Base-by-base conservation (phyloP, 2,329 filamentous ascomycete genomes). In the Colletotrichum sp. region DNA sequence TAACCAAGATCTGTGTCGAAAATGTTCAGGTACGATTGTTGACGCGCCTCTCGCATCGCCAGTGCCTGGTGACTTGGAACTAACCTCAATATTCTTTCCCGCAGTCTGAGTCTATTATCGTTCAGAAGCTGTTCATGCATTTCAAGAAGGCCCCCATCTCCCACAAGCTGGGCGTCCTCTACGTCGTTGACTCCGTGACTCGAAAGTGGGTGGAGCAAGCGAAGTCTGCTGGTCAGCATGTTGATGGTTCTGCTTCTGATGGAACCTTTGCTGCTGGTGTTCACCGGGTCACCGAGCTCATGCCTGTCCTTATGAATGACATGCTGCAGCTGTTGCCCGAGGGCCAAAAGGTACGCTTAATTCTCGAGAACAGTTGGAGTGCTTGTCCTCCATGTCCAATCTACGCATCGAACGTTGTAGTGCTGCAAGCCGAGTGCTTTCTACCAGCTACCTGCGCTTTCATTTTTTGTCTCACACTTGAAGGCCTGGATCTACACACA, bases 111-210 rank as follows among this genome's bases (percentile, higher is more conserved):
- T 97, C 95, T 71, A 93, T 96, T 81, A 93, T 99, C 83, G 95
- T 99, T 81, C 96, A 98, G 85, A 98, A 98, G 85, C 94, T 99
- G 83, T 98, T 95, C 87, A 98, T 96, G 79, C 96, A 98, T 83
- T 98, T 99, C 91, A 98, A 98, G 87, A 98, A 97, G 87, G 94
- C 96, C 80, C 95, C 95, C 76, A 93, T 93, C 84, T 98, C 96
- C 84, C 96, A 99, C 92, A 99, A 99, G 88, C 92, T 99, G 86
- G 97, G 97, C 87, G 96, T 98, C 83, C 93, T 99, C 88, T 99
- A 99, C 93, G 96, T 99, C 88, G 95, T 99, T 96, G 97, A 99
- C 91, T 98, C 96, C 90, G 96, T 99, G 92, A 96, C 96, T 86
- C 95, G 97, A 87, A 96, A 98, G 89, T 99, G 97, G 96, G 93